Percentiles rank a stretch among this genome's conserved stretches.
These are phyloP conservation scores for Melaleuca alternifolia DNA, from an alignment of 345 rosid species.

Conservation along the genomic window DNA sequence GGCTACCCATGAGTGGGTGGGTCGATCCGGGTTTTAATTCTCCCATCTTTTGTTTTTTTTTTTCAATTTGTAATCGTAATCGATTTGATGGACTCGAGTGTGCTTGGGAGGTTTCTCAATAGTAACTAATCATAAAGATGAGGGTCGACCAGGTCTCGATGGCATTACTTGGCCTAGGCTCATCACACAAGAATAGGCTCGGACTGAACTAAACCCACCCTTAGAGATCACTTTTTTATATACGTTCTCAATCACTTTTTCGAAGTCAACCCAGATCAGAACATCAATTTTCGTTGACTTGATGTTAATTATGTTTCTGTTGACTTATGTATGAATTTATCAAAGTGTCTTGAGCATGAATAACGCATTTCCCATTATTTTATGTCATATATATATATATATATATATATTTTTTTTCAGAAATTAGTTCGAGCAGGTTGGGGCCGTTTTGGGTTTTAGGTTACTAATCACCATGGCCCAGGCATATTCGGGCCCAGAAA, in stretches of 20 bases:
- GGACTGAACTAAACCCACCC: neutral
- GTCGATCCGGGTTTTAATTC: neutral
- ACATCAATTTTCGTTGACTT: too few species aligned
- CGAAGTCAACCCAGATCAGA: neutral
- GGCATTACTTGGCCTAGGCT: neutral
- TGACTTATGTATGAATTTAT: neutral
- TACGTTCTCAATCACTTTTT: neutral
- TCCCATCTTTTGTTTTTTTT: accelerated
- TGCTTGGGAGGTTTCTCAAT: too few species aligned
- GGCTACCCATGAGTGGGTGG: too few species aligned
- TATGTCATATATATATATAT: too few species aligned
- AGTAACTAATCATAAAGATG: too few species aligned
- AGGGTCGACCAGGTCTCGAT: too few species aligned
- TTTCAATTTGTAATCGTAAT: neutral
- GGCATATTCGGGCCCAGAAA: neutral
- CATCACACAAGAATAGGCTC: accelerated
- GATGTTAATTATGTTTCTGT: neutral
- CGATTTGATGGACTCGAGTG: neutral
- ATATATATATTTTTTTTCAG: neutral
- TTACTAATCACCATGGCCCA: neutral
- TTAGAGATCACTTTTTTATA: neutral
- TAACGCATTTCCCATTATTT: neutral
- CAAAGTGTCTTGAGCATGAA: neutral
- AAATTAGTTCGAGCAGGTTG: neutral
- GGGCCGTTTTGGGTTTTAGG: neutral